Evolutionary conservation across 345 rosid genomes (phyloP), one percentile per base, ranked within the genome.

Genomic region (Heritiera littoralis): DNA sequence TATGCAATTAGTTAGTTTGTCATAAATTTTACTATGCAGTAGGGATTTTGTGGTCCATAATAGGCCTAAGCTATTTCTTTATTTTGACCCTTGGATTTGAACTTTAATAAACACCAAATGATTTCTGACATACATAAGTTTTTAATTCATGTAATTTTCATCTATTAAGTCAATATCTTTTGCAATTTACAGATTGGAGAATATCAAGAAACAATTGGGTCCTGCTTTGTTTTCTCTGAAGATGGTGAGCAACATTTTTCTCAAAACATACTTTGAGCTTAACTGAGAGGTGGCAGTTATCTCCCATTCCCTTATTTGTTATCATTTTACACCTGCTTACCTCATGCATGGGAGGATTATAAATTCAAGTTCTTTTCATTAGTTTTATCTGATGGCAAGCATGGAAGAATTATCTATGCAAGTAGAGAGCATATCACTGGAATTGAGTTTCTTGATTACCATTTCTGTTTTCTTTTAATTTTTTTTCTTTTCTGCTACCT

Each of bases 201-300:
- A 66, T 90, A 90, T 32, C 89, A 90, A 79, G 93, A 90, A 82
- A 86, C 91, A 61, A 81, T 87, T 28, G 93, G 91, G 30, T 88
- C 89, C 38, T 86, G 90, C 83, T 55, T 88, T 80, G 82, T 86
- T 70, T 84, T 90, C 80, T 78, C 88, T 0, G 86, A 90, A 85
- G 81, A 84, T 14, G 91, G 93, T 88, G 40, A 84, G 80, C 45
- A 23, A 38, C 66, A 15, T 79, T 76, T 48, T 56, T 58, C 2
- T n/a, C 3, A n/a, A n/a, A n/a, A 30, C n/a, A n/a, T 17, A 15
- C n/a, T 55, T 58, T 58, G 12, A 8, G 35, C 55, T 63, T 49
- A 41, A 64, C n/a, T 30, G 6, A 23, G 66, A 18, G 17, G 10
- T 52, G 51, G 48, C 46, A 12, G 11, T 61, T n/a, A 4, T 28